These are phyloP conservation scores for Sicyos baderoa DNA, from an alignment of 306 rosid species.

Conservation along the genomic window DNA sequence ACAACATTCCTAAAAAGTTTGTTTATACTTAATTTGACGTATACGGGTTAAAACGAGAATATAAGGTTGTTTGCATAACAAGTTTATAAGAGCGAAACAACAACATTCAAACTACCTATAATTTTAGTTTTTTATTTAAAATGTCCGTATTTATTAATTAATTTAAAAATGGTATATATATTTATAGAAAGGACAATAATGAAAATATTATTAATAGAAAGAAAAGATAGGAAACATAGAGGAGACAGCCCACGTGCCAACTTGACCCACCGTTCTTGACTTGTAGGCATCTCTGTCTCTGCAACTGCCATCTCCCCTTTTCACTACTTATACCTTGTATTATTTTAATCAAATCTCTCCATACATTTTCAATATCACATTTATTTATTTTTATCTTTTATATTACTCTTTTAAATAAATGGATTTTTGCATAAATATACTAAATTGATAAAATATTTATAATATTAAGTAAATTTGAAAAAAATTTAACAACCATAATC, in stretches of 20 bases:
- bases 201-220: not conserved
- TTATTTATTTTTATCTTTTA: not conserved
- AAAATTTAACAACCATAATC: too few relatives aligned
- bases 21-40: too few relatives aligned
- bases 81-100: too few relatives aligned
- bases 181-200: constrained; percentile 12
- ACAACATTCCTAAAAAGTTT: too few relatives aligned
- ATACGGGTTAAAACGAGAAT: too few relatives aligned
- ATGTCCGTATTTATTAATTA: not conserved
- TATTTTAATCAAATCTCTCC: not conserved
- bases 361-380: not conserved
- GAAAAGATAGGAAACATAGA: not conserved
- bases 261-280: constrained; percentile 12
- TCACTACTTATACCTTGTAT: not conserved
- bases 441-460: too few relatives aligned
- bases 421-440: too few relatives aligned
- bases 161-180: not conserved
- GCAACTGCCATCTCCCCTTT: constrained; percentile 11
- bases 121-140: too few relatives aligned
- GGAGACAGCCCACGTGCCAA: constrained; percentile 17
- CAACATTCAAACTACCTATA: too few relatives aligned
- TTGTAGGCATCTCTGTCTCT: constrained; percentile 11
- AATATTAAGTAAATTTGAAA: too few relatives aligned
- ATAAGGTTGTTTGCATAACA: too few relatives aligned
- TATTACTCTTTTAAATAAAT: not conserved